These are phyloP conservation scores for Colletotrichum sp. DNA, from an alignment of 2,329 filamentous ascomycete species.

Conservation along the genomic window DNA sequence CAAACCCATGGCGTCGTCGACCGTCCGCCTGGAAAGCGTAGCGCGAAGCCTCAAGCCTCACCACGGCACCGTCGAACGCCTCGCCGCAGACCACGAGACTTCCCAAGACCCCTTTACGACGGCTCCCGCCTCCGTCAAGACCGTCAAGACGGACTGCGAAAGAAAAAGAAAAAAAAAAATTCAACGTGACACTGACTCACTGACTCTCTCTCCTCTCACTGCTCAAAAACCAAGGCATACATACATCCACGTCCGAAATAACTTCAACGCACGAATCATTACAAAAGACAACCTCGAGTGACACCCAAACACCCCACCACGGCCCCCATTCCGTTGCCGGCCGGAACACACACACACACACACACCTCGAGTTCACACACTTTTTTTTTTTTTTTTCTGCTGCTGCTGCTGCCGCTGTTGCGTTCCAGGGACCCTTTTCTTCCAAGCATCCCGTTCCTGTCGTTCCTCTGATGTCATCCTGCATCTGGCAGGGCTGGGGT, in stretches of 20 bases:
- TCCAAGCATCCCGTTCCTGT: neutral
- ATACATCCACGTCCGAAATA: neutral
- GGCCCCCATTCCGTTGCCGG: neutral
- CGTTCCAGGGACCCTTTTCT: neutral
- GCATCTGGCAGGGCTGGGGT: slow-evolving; percentile 8
- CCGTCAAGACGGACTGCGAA: neutral
- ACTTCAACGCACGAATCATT: neutral
- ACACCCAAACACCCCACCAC: neutral
- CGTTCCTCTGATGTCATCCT: slow-evolving; percentile 18
- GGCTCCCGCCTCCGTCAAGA: neutral
- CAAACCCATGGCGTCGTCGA: neutral
- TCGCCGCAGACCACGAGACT: neutral
- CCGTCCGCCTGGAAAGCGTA: neutral
- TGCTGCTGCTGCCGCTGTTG: no score
- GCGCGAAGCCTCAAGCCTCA: neutral
- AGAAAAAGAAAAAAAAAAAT: neutral
- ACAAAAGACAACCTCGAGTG: neutral
- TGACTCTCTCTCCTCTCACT: neutral
- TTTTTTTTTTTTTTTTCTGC: neutral
- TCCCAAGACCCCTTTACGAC: neutral
- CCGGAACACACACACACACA: neutral
- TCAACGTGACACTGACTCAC: neutral
- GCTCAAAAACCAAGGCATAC: neutral
- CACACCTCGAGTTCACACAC: neutral
- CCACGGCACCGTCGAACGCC: neutral